Evolutionary conservation across 2,329 filamentous ascomycete species (phyloP).

Genomic region (Diplodia mutila): DNA sequence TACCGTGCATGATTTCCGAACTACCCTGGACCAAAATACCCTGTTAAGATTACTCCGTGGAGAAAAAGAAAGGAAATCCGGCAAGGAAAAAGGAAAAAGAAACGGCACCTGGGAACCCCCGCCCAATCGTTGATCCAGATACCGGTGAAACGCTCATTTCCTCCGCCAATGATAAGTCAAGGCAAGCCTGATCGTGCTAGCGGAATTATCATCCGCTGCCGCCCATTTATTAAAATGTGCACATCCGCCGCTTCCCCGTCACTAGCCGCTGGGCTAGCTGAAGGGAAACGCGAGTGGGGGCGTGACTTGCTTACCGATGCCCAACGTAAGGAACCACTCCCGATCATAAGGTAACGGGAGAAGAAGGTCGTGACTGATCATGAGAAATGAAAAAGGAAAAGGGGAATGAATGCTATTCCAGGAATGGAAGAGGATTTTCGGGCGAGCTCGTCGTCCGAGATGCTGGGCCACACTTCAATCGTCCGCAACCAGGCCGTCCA

Average conservation of each 20-base stretch:
- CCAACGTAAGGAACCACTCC: background rate
- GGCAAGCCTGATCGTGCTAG: background rate
- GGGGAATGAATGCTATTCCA: background rate
- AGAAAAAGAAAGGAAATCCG: background rate
- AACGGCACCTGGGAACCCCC: background rate
- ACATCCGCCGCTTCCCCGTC: background rate
- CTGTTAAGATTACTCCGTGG: background rate
- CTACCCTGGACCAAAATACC: background rate
- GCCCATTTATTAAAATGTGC: background rate
- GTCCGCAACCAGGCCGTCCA: background rate
- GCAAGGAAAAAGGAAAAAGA: background rate
- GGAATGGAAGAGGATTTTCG: background rate
- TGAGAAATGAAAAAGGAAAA: too few species aligned
- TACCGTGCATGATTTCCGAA: background rate
- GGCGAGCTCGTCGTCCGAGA: background rate
- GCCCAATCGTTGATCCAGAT: background rate
- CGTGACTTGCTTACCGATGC: background rate
- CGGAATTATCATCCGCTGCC: background rate
- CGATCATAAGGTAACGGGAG: background rate
- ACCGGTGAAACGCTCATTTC: background rate
- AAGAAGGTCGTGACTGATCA: background rate
- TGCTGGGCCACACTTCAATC: background rate
- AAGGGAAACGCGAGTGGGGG: background rate
- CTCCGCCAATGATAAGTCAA: background rate
- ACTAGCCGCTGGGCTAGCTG: background rate